phyloP scores from a whole-genome alignment of 148 eudicot genomes.

The Salicornia ramosissima region DNA sequence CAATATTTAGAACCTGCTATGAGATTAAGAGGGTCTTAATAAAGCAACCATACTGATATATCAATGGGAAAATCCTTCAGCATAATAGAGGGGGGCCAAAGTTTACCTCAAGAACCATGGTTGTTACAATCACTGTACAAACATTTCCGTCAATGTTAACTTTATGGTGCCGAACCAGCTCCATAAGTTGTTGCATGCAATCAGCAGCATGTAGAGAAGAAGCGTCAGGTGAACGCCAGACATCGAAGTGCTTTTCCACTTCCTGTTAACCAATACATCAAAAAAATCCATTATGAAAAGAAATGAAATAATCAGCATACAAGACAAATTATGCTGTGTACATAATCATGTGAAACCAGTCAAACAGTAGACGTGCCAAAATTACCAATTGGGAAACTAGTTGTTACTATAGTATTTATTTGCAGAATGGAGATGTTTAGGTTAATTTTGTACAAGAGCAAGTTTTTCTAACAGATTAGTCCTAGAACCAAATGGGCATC shows the following conservation, averaged over 20 bases:
- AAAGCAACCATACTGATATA: no score
- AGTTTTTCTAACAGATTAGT: not conserved
- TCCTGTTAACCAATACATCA: constrained; percentile 39
- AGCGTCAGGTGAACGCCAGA: constrained; percentile 58
- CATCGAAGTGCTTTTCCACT: constrained; percentile 51
- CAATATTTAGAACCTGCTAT: no score
- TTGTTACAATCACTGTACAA: constrained; percentile 83
- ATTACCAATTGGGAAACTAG: not conserved
- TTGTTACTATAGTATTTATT: not conserved
- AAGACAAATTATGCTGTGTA: not conserved
- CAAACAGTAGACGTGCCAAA: not conserved
- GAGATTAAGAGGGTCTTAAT: no score
- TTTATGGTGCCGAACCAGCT: constrained; percentile 70
- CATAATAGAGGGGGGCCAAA: not conserved
- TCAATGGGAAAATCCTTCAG: no score
- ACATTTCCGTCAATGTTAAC: constrained; percentile 75
- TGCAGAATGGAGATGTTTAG: no score
- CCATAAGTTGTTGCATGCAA: constrained; percentile 81
- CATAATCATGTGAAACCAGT: not conserved
- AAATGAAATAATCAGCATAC: not conserved
- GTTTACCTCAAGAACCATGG: constrained; percentile 75
- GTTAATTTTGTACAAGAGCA: not conserved
- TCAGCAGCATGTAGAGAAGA: constrained; percentile 54
- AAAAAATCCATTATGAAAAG: not conserved
- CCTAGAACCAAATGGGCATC: not conserved